Evolutionary conservation across 768 basidiomycete species (phyloP).

Genomic region (Tephrocybe sp.): DNA sequence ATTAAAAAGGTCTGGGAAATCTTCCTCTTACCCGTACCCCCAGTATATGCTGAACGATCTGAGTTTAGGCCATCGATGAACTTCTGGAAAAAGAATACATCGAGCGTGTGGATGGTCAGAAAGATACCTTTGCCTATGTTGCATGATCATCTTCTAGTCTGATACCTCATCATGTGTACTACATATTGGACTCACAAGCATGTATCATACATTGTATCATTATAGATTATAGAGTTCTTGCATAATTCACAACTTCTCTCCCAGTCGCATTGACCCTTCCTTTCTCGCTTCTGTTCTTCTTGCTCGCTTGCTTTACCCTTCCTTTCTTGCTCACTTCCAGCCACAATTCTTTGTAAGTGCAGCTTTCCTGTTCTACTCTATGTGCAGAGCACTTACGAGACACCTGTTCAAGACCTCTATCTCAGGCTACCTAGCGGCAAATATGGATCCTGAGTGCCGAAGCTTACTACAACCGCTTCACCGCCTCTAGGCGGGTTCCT

Average conservation of each 20-base stretch:
- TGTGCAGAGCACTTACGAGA: too few relatives aligned
- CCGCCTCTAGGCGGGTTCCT: not conserved
- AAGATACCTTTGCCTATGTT: conserved; percentile 84
- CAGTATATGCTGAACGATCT: conserved; percentile 12
- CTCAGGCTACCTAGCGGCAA: too few relatives aligned
- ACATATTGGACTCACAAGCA: conserved; percentile 28
- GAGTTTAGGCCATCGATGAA: conserved; percentile 79
- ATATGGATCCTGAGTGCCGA: not conserved
- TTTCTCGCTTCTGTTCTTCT: not conserved
- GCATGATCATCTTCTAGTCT: conserved; percentile 39
- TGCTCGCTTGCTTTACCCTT: too few relatives aligned
- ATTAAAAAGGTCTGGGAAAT: conserved; percentile 82
- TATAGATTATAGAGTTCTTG: not conserved
- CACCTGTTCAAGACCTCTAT: too few relatives aligned
- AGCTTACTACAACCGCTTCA: not conserved
- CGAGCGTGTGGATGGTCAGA: conserved; percentile 89
- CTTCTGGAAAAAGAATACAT: conserved; percentile 97
- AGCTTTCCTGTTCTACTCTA: too few relatives aligned
- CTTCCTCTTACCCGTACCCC: too few relatives aligned
- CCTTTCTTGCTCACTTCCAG: too few relatives aligned
- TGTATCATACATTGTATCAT: conserved; percentile 49
- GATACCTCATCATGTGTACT: conserved; percentile 6
- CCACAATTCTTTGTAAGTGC: too few relatives aligned
- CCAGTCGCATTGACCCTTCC: conserved; percentile 5
- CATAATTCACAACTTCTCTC: not conserved